A percentile compares a stretch with the other conserved stretches of the same genome.
These are phyloP conservation scores for Beauveria caledonica DNA, from an alignment of 2,329 filamentous ascomycete genomes.

Conservation along the genomic window DNA sequence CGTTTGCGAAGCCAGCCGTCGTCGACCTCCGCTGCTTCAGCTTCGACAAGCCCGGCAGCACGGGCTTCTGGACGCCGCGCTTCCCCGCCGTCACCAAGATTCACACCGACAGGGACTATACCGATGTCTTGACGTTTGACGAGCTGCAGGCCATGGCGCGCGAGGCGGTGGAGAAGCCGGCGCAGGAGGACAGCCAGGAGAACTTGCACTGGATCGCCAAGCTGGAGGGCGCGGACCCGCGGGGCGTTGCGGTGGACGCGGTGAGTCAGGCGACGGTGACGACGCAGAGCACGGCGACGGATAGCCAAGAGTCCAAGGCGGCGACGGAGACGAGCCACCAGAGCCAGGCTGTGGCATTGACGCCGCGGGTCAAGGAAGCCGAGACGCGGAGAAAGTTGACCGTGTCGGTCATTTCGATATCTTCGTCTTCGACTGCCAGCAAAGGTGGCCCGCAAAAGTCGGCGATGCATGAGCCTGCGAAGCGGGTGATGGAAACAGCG, in stretches of 20 bases:
- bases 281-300: slow-evolving; percentile 16
- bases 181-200: slow-evolving; percentile 50
- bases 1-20: slow-evolving; percentile 65
- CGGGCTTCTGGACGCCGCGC: slow-evolving; percentile 63
- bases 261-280: slow-evolving; percentile 37
- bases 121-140: slow-evolving; percentile 59
- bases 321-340: background rate
- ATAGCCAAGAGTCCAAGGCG: background rate
- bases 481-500: background rate
- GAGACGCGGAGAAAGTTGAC: background rate
- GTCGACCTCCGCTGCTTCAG: slow-evolving; percentile 75
- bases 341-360: background rate
- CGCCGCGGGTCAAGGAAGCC: background rate
- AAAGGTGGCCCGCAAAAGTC: background rate
- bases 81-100: slow-evolving; percentile 72
- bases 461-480: background rate
- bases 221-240: slow-evolving; percentile 47
- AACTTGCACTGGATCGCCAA: slow-evolving; percentile 52
- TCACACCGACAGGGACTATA: slow-evolving; percentile 64
- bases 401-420: background rate
- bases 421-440: background rate
- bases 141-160: slow-evolving; percentile 62
- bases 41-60: slow-evolving; percentile 64
- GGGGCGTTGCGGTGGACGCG: slow-evolving; percentile 33
- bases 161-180: slow-evolving; percentile 41